A percentile compares a stretch with the other conserved stretches of the same genome.
Evolutionary conservation across 768 basidiomycete species (phyloP).

Genomic region (Boletus sp.): DNA sequence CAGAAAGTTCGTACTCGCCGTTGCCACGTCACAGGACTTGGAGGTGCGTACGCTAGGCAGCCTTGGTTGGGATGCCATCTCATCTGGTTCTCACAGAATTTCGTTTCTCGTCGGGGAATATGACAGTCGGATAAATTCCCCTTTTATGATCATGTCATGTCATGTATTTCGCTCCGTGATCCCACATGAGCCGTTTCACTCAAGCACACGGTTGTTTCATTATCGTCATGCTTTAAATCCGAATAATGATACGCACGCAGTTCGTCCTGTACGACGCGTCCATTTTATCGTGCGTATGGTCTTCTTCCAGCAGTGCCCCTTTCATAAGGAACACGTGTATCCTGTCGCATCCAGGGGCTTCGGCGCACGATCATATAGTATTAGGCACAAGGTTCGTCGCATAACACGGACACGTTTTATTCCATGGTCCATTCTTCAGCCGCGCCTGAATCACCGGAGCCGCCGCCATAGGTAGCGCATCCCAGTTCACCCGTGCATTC

Average conservation of each 20-base stretch:
- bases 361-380: neutral
- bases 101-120: constrained; percentile 29
- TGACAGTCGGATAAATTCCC: constrained; percentile 9
- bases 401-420: neutral
- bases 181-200: neutral
- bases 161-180: neutral
- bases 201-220: neutral
- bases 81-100: constrained; percentile 18
- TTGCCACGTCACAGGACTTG: constrained; percentile 76
- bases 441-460: neutral
- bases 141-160: neutral
- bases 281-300: neutral
- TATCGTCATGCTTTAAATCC: neutral
- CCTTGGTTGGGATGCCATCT: neutral
- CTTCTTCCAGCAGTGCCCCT: neutral
- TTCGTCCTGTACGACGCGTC: neutral
- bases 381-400: neutral
- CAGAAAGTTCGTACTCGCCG: constrained; percentile 80
- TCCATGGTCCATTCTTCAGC: too few relatives aligned
- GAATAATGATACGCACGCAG: neutral
- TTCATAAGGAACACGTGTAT: neutral
- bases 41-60: constrained; percentile 32
- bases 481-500: neutral
- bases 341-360: neutral
- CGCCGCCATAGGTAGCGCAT: neutral